These are phyloP conservation scores for Phoma herbarum DNA, from an alignment of 2,329 filamentous ascomycete genomes.

Conservation along the genomic window DNA sequence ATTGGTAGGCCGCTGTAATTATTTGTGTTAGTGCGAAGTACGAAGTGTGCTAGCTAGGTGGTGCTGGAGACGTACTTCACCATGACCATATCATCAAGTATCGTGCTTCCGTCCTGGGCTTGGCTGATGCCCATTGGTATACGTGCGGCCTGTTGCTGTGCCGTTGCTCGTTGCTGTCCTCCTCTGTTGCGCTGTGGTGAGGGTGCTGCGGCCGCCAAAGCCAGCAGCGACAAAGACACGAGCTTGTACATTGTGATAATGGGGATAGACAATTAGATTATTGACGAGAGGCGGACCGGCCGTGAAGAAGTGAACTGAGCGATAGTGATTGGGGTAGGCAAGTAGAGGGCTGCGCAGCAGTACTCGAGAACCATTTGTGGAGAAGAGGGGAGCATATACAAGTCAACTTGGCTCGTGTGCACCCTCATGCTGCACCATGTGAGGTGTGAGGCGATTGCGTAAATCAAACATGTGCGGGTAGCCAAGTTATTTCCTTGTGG, in stretches of 20 bases:
- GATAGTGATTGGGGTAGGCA: conserved; percentile 1
- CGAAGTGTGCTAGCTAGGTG: neutral
- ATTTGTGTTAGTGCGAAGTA: neutral
- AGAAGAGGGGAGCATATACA: conserved; percentile 11
- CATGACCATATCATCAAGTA: conserved; percentile 63
- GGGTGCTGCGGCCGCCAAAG: conserved; percentile 29
- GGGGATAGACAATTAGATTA: conserved; percentile 1
- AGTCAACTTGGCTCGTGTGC: conserved; percentile 3
- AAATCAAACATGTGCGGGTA: conserved; percentile 20
- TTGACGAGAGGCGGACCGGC: conserved; percentile 38
- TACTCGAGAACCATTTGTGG: conserved; percentile 3
- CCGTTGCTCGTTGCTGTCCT: conserved; percentile 34
- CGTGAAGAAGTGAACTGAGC: conserved; percentile 19
- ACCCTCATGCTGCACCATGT: neutral
- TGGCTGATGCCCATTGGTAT: conserved; percentile 48
- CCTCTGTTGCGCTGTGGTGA: conserved; percentile 37
- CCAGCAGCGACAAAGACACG: conserved; percentile 29
- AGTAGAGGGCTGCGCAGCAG: conserved; percentile 14
- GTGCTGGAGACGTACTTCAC: conserved; percentile 43
- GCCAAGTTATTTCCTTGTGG: conserved; percentile 16
- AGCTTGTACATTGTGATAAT: conserved; percentile 31
- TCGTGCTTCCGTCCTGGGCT: conserved; percentile 64
- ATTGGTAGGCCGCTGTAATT: conserved; percentile 59
- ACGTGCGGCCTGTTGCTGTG: conserved; percentile 47
- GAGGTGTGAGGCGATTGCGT: conserved; percentile 5